phyloP scores from a whole-genome alignment of 2,329 filamentous ascomycete genomes.

The Aphanocladium album region DNA sequence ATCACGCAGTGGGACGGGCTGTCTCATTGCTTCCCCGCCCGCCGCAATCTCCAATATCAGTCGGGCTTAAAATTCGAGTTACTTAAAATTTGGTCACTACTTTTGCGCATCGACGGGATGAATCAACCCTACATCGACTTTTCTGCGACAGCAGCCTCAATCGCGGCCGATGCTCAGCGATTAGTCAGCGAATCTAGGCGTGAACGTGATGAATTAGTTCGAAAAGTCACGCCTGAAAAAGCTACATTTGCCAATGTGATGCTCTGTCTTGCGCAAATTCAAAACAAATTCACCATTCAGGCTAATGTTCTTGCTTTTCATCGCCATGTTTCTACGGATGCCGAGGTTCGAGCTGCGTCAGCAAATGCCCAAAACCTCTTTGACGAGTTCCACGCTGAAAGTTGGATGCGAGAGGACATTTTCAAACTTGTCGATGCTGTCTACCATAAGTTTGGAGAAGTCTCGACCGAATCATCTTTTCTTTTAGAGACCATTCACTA shows the following conservation, averaged over 20 bases:
- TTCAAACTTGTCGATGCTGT: not conserved
- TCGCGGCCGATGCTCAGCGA: not conserved
- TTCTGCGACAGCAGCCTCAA: not conserved
- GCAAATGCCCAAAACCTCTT: not conserved
- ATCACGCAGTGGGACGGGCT: too few species aligned
- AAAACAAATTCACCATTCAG: not conserved
- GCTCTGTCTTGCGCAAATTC: not conserved
- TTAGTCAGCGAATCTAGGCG: not conserved
- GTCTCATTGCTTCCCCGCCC: too few species aligned
- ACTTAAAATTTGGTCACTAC: too few species aligned
- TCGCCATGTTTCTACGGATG: not conserved
- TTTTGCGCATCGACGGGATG: not conserved
- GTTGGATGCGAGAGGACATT: not conserved
- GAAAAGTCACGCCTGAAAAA: not conserved
- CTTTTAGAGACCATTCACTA: not conserved
- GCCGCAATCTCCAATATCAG: too few species aligned
- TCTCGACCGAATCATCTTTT: not conserved
- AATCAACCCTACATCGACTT: not conserved
- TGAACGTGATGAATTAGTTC: not conserved
- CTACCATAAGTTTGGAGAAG: not conserved
- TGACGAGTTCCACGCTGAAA: constrained; percentile 1
- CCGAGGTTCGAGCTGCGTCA: not conserved
- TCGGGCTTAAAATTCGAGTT: too few species aligned
- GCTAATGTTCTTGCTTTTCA: not conserved
- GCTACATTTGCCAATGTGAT: constrained; percentile 3